Percentiles rank a stretch among this genome's conserved stretches.
These are phyloP conservation scores for Sisymbrium altissimum DNA, from an alignment of 345 rosid genomes.

Conservation along the genomic window DNA sequence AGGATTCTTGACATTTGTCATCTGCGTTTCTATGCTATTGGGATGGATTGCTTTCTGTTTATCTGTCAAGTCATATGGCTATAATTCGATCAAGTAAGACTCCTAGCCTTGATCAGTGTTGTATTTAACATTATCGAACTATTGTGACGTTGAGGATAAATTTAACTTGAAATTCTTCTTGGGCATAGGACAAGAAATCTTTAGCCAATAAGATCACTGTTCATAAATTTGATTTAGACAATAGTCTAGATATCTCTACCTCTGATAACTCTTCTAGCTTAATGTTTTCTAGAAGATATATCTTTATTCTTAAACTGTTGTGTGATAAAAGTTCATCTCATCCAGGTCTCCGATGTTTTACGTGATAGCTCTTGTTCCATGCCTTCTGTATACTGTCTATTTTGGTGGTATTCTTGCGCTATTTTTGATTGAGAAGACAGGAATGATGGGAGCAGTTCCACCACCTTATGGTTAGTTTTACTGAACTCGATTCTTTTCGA, in stretches of 20 bases:
- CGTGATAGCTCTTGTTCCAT: constrained; percentile 68
- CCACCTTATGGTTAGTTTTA: constrained; percentile 84
- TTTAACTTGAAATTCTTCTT: neutral
- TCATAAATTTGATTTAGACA: neutral
- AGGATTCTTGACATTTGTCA: constrained; percentile 70
- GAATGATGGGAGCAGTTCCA: constrained; percentile 92
- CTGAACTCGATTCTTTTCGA: neutral
- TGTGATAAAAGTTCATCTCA: constrained; percentile 33
- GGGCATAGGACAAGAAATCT: neutral
- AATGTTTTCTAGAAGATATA: neutral
- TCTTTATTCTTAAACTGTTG: neutral
- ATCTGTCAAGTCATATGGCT: constrained; percentile 46
- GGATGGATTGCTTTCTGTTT: constrained; percentile 71
- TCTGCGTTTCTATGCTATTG: constrained; percentile 66
- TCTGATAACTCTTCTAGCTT: neutral
- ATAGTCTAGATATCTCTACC: neutral
- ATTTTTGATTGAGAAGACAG: constrained; percentile 90
- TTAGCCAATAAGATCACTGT: neutral
- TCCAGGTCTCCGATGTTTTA: constrained; percentile 73
- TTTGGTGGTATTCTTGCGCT: constrained; percentile 81
- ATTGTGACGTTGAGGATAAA: neutral
- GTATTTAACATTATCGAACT: neutral
- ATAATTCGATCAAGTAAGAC: constrained; percentile 54
- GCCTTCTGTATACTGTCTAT: constrained; percentile 63
- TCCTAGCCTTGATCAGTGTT: neutral